phyloP scores from a whole-genome alignment of 2,329 filamentous ascomycete species.

The Exophiala sp. region DNA sequence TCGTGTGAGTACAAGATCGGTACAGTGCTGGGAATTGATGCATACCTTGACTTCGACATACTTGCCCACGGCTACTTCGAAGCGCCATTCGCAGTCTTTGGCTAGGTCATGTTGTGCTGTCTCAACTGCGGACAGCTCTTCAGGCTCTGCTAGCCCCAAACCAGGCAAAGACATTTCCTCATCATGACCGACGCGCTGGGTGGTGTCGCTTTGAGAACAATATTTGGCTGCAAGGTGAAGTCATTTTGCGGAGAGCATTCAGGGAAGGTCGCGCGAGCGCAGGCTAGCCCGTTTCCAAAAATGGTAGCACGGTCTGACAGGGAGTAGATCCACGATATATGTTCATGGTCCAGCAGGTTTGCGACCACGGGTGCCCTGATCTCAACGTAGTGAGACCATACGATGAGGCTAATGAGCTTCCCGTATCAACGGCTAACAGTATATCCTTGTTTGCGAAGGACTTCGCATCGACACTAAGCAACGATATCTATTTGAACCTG shows the following conservation, averaged over 20 bases:
- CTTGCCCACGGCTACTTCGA: conserved; percentile 61
- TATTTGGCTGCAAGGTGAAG: not conserved
- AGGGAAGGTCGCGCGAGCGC: not conserved
- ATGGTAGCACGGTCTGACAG: too few relatives aligned
- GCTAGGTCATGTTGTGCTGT: conserved; percentile 53
- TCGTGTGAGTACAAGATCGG: not conserved
- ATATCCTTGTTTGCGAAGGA: too few relatives aligned
- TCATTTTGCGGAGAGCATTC: not conserved
- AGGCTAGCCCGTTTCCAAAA: not conserved
- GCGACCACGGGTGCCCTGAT: too few relatives aligned
- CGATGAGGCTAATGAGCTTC: too few relatives aligned
- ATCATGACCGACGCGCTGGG: conserved; percentile 7
- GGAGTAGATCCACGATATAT: too few relatives aligned
- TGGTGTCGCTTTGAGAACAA: not conserved
- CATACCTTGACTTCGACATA: conserved; percentile 53
- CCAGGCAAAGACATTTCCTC: conserved; percentile 68
- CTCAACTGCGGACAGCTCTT: conserved; percentile 41
- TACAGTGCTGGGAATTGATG: not conserved
- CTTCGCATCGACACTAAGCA: too few relatives aligned
- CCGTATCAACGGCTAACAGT: too few relatives aligned
- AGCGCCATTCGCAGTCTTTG: conserved; percentile 72
- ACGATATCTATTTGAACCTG: too few relatives aligned
- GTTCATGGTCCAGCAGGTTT: too few relatives aligned
- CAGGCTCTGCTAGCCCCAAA: conserved; percentile 64
- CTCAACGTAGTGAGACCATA: too few relatives aligned